Base-by-base conservation (phyloP, 73 alveolate species). In the Tetrahymena thermophila region DNA sequence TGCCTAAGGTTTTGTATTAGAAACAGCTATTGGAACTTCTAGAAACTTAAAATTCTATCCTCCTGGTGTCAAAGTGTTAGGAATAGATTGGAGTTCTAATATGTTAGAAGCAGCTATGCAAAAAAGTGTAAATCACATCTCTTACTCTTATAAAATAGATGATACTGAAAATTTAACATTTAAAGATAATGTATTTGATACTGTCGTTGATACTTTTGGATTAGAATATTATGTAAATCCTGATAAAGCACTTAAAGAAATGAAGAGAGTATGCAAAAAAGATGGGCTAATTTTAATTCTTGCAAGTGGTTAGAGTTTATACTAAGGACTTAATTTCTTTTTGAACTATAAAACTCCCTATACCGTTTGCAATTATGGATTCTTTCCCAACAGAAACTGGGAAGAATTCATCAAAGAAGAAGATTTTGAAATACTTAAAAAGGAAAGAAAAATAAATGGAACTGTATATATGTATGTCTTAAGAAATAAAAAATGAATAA, bases 171-270 rank as follows among this genome's bases (percentile, higher is more conserved):
- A 95, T 35, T 37, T 95, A 58, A 85, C 96, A 23, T 96, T 96
- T 40, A 83, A 37, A 50, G 97, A 85, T 43, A 94, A 95, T 44
- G 35, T 94, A 19, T 95, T 96, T 93, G 98, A 96, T 93, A 95
- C 97, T 0, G 93, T 96, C 0, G 95, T 96, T 19, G 98, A 96
- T 89, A 96, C 98, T 37, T 96, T 96, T 95, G 96, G 97, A 14
- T 23, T 96, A 83, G 98, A 96, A 94, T 96, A 96, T 85, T 93
- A 93, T 56, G 94, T 95, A 85, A 93, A 96, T 40, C 97, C 97
- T 25, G 97, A 93, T 23, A 56, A 85, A 43, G 96, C 57, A 3
- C 35, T 95, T 10, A 11, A 94, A 35, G 98, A 96, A 50, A 96
- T 96, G 98, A 95, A 95, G 93, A 96, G 98, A 94, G 96, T 95